Base-by-base conservation (phyloP, 176 grass and related monocot species). In the Carex littledalei region DNA sequence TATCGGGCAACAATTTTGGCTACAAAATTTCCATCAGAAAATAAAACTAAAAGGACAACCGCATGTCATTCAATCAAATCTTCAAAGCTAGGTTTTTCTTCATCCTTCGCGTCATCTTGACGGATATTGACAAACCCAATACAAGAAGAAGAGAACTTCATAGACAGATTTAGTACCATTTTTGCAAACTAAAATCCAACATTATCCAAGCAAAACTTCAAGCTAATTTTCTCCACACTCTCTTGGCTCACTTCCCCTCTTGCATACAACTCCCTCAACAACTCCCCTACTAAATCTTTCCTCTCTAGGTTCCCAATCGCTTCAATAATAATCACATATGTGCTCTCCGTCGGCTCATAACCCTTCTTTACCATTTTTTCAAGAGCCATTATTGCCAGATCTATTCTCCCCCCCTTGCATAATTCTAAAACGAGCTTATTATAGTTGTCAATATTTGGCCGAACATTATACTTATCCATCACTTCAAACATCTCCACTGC, bases 131-230 rank as follows among this genome's bases (percentile, higher is more conserved):
- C 39, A 79, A 79, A 79, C 9, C 18, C 57, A 79, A 59, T 8
- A 53, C 52, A 56, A 79, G 49, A 79, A 55, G n/a, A 55, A 11
- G 22, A 56, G 24, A 53, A 31, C 14, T 21, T 50, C 11, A 47
- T 26, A 77, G 15, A 77, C 14, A 67, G 65, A 67, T 67, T 67
- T 37, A 32, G 26, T 16, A 32, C 47, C 10, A 50, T 50, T 50
- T 50, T 50, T 50, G 9, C 47, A 47, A 72, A 72, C 59, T 81
- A 63, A 81, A 81, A 39, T 41, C 5, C 55, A 45, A 81, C 57
- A 63, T 81, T 56, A 81, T 63, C 57, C 26, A 81, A 81, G 55
- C 56, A 81, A 81, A 81, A 81, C 79, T 81, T 81, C 79, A 81
- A 62, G 34, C 55, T 61, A 45, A 81, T 35, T 12, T 15, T 62